Percentiles rank a stretch among this genome's conserved stretches.
Conservation (phyloP, 2,329 filamentous ascomycete genomes). For the Claviceps sp. region DNA sequence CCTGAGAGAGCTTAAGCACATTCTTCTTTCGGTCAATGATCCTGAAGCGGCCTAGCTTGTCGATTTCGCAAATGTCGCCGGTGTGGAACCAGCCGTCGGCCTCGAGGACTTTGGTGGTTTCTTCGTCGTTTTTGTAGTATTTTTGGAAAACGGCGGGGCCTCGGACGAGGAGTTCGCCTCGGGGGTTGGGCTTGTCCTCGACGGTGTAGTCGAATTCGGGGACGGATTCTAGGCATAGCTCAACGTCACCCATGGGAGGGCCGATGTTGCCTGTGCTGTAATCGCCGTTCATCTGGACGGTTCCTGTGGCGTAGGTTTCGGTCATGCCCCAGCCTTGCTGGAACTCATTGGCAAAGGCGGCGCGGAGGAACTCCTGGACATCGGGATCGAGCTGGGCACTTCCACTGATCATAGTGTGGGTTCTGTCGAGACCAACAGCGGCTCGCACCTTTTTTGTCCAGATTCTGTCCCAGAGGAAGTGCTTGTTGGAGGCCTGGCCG, state of each 20-base stretch:
- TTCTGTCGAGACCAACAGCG: constrained; percentile 68
- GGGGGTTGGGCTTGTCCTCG: constrained; percentile 76
- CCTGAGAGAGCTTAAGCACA: constrained; percentile 94
- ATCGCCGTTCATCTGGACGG: constrained; percentile 58
- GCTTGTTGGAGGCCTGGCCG: constrained; percentile 64
- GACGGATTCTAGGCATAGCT: constrained; percentile 73
- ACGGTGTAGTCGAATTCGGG: constrained; percentile 89
- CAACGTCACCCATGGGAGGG: constrained; percentile 49
- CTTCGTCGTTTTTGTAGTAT: constrained; percentile 82
- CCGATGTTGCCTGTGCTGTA: constrained; percentile 73
- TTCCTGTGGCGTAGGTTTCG: constrained; percentile 72
- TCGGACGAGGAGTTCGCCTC: constrained; percentile 77
- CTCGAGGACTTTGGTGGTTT: constrained; percentile 72
- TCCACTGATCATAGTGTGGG: constrained; percentile 66
- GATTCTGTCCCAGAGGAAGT: constrained; percentile 70
- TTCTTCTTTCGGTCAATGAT: constrained; percentile 98
- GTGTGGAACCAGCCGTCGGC: constrained; percentile 95
- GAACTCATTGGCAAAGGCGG: constrained; percentile 68
- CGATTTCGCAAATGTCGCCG: constrained; percentile 79
- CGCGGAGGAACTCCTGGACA: constrained; percentile 77
- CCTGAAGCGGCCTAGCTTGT: constrained; percentile 72
- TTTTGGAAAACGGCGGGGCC: constrained; percentile 70
- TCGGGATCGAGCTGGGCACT: constrained; percentile 82
- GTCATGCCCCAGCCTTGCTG: constrained; percentile 87
- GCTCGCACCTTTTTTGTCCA: constrained; percentile 79